Base-by-base conservation (phyloP, 805 yeast species). In the Metahyphopichia silvanorum region DNA sequence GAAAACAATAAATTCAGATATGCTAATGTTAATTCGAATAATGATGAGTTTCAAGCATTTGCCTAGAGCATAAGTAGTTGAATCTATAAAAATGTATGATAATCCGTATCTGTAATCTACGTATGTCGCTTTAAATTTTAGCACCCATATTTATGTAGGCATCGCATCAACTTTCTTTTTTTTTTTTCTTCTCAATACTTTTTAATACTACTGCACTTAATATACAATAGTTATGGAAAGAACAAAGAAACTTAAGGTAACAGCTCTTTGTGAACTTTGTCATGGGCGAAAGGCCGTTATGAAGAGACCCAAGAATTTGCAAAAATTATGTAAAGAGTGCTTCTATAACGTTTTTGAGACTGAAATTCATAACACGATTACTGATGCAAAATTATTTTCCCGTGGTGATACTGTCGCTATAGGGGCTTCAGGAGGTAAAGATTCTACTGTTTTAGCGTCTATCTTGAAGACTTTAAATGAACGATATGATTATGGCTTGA, bases 381-480 rank as follows among this genome's bases (percentile, higher is more conserved):
- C 71, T 10, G 66, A 74, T 21, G 81, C 82, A 33, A 66, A 76
- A 1, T 70, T 93, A 29, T 93, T 93, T 49, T 56, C 76, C 16
- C 69, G 63, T 0, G 98, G 98, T 11, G 98, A 93, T 51, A 73
- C 65, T 17, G 89, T 93, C 2, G 98, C 98, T 12, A 89, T 93
- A 16, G 99, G 99, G 12, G 99, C 99, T 0, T 86, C 96, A 1
- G 99, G 99, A 16, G 99, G 99, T 33, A 93, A 93, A 50, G 99
- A 93, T 56, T 86, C 96, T 4, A 93, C 99, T 0, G 99, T 93
- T 1, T 63, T 93, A 19, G 98, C 98, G 0, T 78, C 89, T 28
- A 77, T 93, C 2, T 59, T 93, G 57, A 93, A 88, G 51, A 76
- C 91, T 0, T 64, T 93, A 40, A 93, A 93, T 53, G 96, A 88